Evolutionary conservation across 257 asterid species (phyloP), one percentile per base, ranked within the genome.

Genomic region (Prunella vulgaris): DNA sequence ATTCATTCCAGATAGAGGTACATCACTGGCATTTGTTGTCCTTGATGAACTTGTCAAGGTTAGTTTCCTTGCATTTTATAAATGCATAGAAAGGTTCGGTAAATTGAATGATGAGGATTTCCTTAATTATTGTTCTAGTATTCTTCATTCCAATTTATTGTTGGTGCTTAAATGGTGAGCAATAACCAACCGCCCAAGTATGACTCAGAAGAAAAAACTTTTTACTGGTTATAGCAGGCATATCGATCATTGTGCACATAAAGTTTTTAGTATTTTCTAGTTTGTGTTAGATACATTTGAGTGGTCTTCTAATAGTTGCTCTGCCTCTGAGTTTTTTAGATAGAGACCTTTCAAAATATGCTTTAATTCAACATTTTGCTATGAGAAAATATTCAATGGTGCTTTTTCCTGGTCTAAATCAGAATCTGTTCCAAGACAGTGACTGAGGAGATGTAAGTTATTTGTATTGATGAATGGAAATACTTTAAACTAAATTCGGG

Each of bases 391-490:
- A 77, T 79, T 77, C 52, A 81, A 58, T 72, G 79, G 77, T 80
- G 71, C 82, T 74, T 79, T 85, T 37, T 79, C 75, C 85, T 72
- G 82, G 68, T 82, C 80, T 72, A 84, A 70, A 69, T 89, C 92
- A 60, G 98, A 97, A 69, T 92, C 98, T 65, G 97, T 92, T 67
- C 98, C 98, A 4, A 81, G 96, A 84, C 93, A 2, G 87, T 85
- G 58, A 88, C 89, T 9, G 98, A 92, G 76, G 87, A 85, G 97
- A 92, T 76, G 98, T 92, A 82, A 86, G 95, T 81, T 58, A 69
- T 42, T 68, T 69, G 51, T 60, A 42, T 56, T 27, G 44, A 20
- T 65, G 61, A 49, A 68, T 62, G 51, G 9, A 21, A 53, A 48
- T 76, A 60, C 59, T 46, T 54, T 44, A 69, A 49, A 69, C 8